Percentiles rank a stretch among this genome's conserved stretches.
Evolutionary conservation across 495 filamentous ascomycete genomes (phyloP).

Genomic region (Parmelia sp.): DNA sequence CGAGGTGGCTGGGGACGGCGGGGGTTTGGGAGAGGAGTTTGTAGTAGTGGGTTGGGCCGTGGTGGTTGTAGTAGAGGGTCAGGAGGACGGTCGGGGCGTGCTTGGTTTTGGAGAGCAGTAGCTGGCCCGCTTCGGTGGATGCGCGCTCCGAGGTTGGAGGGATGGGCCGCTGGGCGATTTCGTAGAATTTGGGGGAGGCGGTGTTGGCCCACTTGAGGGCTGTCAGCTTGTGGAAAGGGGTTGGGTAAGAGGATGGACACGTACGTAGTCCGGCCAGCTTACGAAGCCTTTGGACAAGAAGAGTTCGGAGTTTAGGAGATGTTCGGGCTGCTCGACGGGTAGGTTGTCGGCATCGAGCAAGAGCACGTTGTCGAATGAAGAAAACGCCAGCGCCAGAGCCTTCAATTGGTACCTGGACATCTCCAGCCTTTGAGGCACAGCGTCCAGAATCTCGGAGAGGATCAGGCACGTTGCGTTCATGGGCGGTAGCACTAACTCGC

Average conservation of each 20-base stretch:
- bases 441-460: conserved; percentile 39
- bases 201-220: conserved; percentile 41
- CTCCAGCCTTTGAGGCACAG: conserved; percentile 26
- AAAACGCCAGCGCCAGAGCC: conserved; percentile 54
- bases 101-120: conserved; percentile 51
- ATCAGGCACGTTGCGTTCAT: conserved; percentile 49
- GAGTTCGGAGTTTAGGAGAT: conserved; percentile 45
- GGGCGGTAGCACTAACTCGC: conserved; percentile 44
- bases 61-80: conserved; percentile 57
- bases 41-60: conserved; percentile 55
- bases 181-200: conserved; percentile 47
- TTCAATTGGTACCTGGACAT: conserved; percentile 54
- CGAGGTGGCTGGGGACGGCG: conserved; percentile 52
- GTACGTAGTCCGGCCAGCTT: conserved; percentile 54
- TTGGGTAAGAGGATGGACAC: background rate
- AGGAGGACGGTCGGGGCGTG: conserved; percentile 50
- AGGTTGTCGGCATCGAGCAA: conserved; percentile 59
- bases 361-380: conserved; percentile 53
- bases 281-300: conserved; percentile 50
- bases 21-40: conserved; percentile 50
- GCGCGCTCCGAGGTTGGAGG: conserved; percentile 38
- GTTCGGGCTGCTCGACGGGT: conserved; percentile 46
- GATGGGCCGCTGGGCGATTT: conserved; percentile 43
- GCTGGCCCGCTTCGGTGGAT: conserved; percentile 50
- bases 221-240: background rate